These are phyloP conservation scores for Alternaria panax DNA, from an alignment of 2,329 filamentous ascomycete species.

Conservation along the genomic window DNA sequence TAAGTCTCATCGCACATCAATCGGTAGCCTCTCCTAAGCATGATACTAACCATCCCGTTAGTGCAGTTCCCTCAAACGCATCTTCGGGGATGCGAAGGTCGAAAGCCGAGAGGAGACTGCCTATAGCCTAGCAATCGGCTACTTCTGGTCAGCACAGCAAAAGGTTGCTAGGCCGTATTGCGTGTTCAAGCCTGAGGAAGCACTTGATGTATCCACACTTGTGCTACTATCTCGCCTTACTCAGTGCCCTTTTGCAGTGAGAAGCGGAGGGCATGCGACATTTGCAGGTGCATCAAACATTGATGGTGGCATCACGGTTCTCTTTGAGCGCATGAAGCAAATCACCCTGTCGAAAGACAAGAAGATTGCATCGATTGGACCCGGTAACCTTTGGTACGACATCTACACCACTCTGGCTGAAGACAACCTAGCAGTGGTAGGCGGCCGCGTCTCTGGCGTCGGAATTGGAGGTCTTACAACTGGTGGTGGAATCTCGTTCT, in stretches of 20 bases:
- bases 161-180: slow-evolving; percentile 29
- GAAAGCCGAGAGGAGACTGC: slow-evolving; percentile 17
- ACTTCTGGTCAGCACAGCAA: slow-evolving; percentile 39
- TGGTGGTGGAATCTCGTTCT: slow-evolving; percentile 43
- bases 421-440: slow-evolving; percentile 34
- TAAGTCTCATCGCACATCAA: slow-evolving; percentile 11
- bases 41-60: slow-evolving; percentile 7
- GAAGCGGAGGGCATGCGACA: slow-evolving; percentile 40
- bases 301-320: slow-evolving; percentile 38
- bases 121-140: slow-evolving; percentile 25
- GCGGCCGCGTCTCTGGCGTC: slow-evolving; percentile 39
- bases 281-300: slow-evolving; percentile 38
- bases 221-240: slow-evolving; percentile 30
- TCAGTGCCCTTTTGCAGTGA: slow-evolving; percentile 50
- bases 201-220: slow-evolving; percentile 27
- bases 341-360: slow-evolving; percentile 28
- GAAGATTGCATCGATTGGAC: slow-evolving; percentile 33
- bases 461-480: slow-evolving; percentile 35
- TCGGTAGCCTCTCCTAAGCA: too few species aligned
- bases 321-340: slow-evolving; percentile 34
- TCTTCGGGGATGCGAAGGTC: slow-evolving; percentile 26
- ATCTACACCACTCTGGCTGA: slow-evolving; percentile 39
- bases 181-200: slow-evolving; percentile 33
- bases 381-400: slow-evolving; percentile 43
- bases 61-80: slow-evolving; percentile 30